Percentiles rank a stretch among this genome's conserved stretches.
Conservation (phyloP, 345 rosid species). For the Bretschneidera sinensis region DNA sequence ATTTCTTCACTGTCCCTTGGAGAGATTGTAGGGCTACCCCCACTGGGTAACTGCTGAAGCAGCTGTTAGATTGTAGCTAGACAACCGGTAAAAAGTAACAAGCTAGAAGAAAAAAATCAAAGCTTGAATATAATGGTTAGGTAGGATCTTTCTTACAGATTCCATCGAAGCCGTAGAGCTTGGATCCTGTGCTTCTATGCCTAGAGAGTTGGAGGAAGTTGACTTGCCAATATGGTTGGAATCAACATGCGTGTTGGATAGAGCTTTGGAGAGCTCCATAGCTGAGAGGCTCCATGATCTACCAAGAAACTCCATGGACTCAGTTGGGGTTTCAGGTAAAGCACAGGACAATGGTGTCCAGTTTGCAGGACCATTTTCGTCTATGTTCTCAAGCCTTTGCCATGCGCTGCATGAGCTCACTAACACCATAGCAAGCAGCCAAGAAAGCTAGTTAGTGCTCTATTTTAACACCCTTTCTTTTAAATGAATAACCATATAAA, state of each 20-base stretch:
- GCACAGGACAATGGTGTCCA: slow-evolving; percentile 25
- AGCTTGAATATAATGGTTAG: not conserved
- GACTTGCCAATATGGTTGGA: slow-evolving; percentile 27
- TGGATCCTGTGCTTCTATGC: slow-evolving; percentile 35
- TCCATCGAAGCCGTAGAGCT: slow-evolving; percentile 32
- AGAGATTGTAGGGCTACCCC: slow-evolving; percentile 51
- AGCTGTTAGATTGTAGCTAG: slow-evolving; percentile 20
- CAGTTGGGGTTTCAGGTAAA: slow-evolving; percentile 86
- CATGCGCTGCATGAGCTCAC: slow-evolving; percentile 42
- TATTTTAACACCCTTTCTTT: not conserved
- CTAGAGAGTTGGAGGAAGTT: slow-evolving; percentile 29
- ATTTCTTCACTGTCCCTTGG: slow-evolving; percentile 80
- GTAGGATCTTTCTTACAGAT: slow-evolving; percentile 40
- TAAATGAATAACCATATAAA: not conserved
- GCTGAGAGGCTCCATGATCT: slow-evolving; percentile 97
- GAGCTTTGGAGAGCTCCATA: slow-evolving; percentile 79
- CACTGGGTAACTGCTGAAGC: slow-evolving; percentile 33
- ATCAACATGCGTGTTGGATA: slow-evolving; percentile 30
- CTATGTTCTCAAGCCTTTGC: slow-evolving; percentile 67
- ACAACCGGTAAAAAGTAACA: too few species aligned
- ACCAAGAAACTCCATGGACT: slow-evolving; percentile 92
- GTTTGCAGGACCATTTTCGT: slow-evolving; percentile 57
- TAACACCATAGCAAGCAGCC: slow-evolving; percentile 13
- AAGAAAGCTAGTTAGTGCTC: slow-evolving; percentile 7
- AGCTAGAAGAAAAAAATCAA: too few species aligned